Percentiles rank a stretch among this genome's conserved stretches.
Conservation (phyloP, 208 protist species). For the Tritrichomonas musculus region DNA sequence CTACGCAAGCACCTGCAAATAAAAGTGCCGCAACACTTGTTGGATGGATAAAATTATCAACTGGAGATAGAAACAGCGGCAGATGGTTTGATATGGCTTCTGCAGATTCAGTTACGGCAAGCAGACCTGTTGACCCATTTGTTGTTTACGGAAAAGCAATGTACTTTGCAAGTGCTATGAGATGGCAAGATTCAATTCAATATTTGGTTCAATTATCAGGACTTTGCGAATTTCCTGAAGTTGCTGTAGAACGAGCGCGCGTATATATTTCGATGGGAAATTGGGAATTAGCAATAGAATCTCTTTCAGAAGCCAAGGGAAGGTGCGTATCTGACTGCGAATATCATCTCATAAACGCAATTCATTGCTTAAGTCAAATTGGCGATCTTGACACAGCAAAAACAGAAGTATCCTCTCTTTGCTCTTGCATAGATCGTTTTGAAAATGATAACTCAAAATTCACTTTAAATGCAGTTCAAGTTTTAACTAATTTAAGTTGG, state of each 20-base stretch:
- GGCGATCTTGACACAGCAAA: neutral
- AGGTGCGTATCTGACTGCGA: neutral
- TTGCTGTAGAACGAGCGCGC: neutral
- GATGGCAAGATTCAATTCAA: constrained; percentile 17
- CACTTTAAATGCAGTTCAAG: no score
- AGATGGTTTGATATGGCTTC: constrained; percentile 20
- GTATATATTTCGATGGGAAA: neutral
- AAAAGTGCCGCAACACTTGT: neutral
- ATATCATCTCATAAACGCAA: neutral
- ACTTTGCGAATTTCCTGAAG: neutral
- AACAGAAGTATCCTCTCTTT: neutral
- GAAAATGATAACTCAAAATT: neutral
- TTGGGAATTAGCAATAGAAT: constrained; percentile 11
- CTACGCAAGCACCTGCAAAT: neutral
- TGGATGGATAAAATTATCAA: neutral
- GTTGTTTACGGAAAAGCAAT: constrained; percentile 16
- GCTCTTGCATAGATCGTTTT: neutral
- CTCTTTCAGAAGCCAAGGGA: neutral
- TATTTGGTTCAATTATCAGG: neutral
- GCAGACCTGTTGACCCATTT: neutral
- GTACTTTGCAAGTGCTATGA: neutral
- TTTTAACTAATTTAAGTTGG: neutral
- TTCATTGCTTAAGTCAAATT: neutral
- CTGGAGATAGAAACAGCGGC: neutral
- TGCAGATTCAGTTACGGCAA: neutral